Base-by-base conservation (phyloP, 768 basidiomycete species). In the Naganishia vishniacii region DNA sequence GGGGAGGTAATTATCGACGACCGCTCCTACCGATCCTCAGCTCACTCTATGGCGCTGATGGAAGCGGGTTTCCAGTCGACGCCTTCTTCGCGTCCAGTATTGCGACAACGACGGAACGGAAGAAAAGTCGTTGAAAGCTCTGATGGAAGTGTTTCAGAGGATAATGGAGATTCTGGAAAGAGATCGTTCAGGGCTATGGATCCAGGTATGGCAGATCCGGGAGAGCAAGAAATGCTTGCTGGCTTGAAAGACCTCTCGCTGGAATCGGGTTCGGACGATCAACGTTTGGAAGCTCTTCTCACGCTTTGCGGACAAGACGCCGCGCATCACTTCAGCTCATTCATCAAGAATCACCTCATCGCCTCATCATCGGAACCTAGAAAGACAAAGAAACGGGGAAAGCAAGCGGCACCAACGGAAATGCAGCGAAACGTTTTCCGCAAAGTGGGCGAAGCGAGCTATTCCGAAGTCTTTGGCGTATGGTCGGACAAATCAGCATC, bases 401-500 rank as follows among this genome's bases (percentile, higher is more conserved):
- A 31, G 47, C 42, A 23, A 20, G n/a, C 31, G 1, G 12, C 42
- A 31, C 8, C 29, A 20, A 2, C 16, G 23, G 15, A 37, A 40
- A 15, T 5, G 3, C 23, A 5, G 1, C 13, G 20, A 9, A 63
- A 63, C 41, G 26, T 16, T 6, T 91, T 91, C 77, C 81, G 78
- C 68, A 99, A 99, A 78, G 86, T 97, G 48, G 94, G 94, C 44
- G 95, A 99, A 79, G 95, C 95, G 7, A 90, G 88, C 51, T 99
- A 88, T 77, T 94, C 91, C 0, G 95, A 99, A 73, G 95, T 99
- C 29, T 99, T 90, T 75, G 88, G 88, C 51, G 20, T 32, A 5
- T 62, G 37, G 45, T 48, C 61, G 16, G 18, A 25, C 32, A 23
- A 25, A 20, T 34, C 59, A 41, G 67, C 25, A 34, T 6, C 20